Percentiles rank a stretch among this genome's conserved stretches.
Conservation (phyloP, 2,329 filamentous ascomycete species). For the Epichloe sp. region DNA sequence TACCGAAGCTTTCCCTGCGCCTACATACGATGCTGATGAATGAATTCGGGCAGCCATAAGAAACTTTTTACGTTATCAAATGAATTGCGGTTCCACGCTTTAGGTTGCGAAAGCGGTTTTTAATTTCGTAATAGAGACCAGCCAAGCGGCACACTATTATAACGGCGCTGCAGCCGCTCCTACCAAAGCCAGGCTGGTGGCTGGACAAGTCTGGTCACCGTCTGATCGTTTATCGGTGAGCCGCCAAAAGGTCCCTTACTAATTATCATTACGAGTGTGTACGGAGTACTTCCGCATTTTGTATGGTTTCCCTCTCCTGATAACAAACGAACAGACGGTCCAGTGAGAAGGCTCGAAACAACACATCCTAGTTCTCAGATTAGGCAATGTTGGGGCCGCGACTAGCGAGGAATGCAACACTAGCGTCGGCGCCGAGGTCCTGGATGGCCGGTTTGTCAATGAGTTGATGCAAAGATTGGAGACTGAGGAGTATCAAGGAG, state of each 20-base stretch:
- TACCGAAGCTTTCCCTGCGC: too few species aligned
- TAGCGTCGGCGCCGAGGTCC: too few species aligned
- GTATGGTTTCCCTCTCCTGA: constrained; percentile 27
- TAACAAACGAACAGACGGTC: not conserved
- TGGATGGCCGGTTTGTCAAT: not conserved
- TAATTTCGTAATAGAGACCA: constrained; percentile 32
- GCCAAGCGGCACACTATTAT: not conserved
- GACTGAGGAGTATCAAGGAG: too few species aligned
- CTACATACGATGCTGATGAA: too few species aligned
- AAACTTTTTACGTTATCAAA: constrained; percentile 35
- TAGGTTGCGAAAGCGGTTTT: constrained; percentile 19
- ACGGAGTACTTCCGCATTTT: not conserved
- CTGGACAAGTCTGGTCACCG: not conserved
- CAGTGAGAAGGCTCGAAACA: constrained; percentile 4
- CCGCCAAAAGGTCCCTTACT: too few species aligned
- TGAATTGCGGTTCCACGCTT: constrained; percentile 17
- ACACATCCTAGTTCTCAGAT: constrained; percentile 1
- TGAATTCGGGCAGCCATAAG: too few species aligned
- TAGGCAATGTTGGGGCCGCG: not conserved
- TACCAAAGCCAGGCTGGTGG: not conserved
- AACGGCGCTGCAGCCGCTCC: constrained; percentile 1
- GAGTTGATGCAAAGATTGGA: too few species aligned
- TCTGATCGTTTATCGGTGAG: not conserved
- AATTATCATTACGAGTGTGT: not conserved
- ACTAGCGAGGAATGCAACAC: too few species aligned